A percentile compares a stretch with the other conserved stretches of the same genome.
phyloP scores from a whole-genome alignment of 495 filamentous ascomycete genomes.

The Niebla homalea region DNA sequence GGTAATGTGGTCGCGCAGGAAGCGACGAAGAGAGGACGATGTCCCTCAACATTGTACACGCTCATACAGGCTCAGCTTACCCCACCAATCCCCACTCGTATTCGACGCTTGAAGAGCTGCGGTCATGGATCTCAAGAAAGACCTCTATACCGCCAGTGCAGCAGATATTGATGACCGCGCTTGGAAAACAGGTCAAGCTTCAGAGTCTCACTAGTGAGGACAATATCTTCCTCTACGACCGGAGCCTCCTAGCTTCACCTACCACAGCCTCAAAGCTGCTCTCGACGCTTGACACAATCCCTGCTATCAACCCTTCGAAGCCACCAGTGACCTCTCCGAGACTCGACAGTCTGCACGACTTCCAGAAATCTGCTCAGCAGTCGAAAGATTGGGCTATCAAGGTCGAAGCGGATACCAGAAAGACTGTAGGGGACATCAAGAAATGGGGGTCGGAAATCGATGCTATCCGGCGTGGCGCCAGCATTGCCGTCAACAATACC shows the following conservation, averaged over 20 bases:
- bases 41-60: conserved; percentile 71
- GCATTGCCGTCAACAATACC: conserved; percentile 70
- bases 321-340: conserved; percentile 35
- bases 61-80: conserved; percentile 77
- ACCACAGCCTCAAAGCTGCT: conserved; percentile 21
- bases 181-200: conserved; percentile 64
- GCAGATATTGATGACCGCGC: conserved; percentile 72
- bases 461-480: conserved; percentile 57
- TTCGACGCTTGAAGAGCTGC: conserved; percentile 58
- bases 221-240: conserved; percentile 81
- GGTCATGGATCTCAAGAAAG: conserved; percentile 53
- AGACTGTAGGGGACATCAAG: conserved; percentile 40
- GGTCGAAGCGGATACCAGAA: conserved; percentile 48
- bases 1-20: background rate
- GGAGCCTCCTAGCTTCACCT: conserved; percentile 40
- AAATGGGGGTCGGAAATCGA: conserved; percentile 50
- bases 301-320: conserved; percentile 23
- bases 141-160: conserved; percentile 52
- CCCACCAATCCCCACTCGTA: conserved; percentile 56
- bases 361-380: conserved; percentile 66
- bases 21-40: conserved; percentile 36
- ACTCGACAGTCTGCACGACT: conserved; percentile 61
- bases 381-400: conserved; percentile 61
- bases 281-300: conserved; percentile 36
- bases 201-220: conserved; percentile 67